Conservation (phyloP, 1,284 basidiomycete species). For the Schizopora paradoxa region DNA sequence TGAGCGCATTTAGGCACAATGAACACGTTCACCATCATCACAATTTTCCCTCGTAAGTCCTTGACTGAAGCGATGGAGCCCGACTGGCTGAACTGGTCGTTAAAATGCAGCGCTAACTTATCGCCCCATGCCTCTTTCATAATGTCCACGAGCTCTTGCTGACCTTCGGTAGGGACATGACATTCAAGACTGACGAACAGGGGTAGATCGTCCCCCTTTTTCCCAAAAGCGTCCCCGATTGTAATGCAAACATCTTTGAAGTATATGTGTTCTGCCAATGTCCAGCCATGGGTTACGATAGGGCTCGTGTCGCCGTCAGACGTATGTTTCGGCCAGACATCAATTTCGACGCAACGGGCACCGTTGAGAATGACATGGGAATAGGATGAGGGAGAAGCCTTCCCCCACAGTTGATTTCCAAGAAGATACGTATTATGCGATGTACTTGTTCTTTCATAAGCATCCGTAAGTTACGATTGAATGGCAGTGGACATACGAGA, state of each 20-base stretch:
- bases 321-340: slow-evolving; percentile 59
- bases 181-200: slow-evolving; percentile 62
- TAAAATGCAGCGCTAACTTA: too few relatives aligned
- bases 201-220: slow-evolving; percentile 42
- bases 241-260: slow-evolving; percentile 49
- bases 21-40: slow-evolving; percentile 47
- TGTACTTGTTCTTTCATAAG: slow-evolving; percentile 32
- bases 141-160: slow-evolving; percentile 49
- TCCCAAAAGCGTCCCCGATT: slow-evolving; percentile 38
- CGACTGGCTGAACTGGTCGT: too few relatives aligned
- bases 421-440: slow-evolving; percentile 67
- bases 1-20: background rate
- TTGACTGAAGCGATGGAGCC: too few relatives aligned
- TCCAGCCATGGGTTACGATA: slow-evolving; percentile 58
- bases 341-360: slow-evolving; percentile 64
- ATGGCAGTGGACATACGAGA: slow-evolving; percentile 40
- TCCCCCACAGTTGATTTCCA: slow-evolving; percentile 53
- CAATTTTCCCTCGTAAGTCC: slow-evolving; percentile 47
- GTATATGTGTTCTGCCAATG: slow-evolving; percentile 43
- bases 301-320: slow-evolving; percentile 38
- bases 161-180: slow-evolving; percentile 47
- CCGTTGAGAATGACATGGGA: slow-evolving; percentile 48
- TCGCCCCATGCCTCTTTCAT: slow-evolving; percentile 53
- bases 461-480: background rate
- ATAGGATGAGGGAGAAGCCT: slow-evolving; percentile 49